Evolutionary conservation across 2,329 filamentous ascomycete genomes (phyloP).

Genomic region (Ceratocystis albifundus): DNA sequence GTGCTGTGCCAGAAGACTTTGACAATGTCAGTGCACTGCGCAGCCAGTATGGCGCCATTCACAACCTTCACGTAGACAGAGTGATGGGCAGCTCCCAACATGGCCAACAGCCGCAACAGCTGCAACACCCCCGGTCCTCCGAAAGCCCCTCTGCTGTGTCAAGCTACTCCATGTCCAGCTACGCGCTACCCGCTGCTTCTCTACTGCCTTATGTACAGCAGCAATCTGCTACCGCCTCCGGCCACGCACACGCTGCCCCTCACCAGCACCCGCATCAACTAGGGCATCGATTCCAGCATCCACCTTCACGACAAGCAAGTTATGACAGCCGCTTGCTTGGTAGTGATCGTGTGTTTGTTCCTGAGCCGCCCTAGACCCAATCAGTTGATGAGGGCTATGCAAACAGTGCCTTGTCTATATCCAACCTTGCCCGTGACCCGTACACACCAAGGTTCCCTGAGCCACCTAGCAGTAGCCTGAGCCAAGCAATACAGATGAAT

Average conservation of each 20-base stretch:
- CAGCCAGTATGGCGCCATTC: slow-evolving; percentile 52
- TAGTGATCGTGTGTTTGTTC: not conserved
- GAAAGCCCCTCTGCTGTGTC: slow-evolving; percentile 24
- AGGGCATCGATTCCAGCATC: not conserved
- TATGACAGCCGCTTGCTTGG: not conserved
- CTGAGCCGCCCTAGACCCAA: not conserved
- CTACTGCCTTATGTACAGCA: not conserved
- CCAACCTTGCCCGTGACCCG: not conserved
- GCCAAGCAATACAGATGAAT: not conserved
- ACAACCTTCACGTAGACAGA: slow-evolving; percentile 4
- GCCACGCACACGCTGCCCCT: not conserved
- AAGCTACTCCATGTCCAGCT: slow-evolving; percentile 43
- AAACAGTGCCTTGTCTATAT: not conserved
- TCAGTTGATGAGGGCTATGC: not conserved
- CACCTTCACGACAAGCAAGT: not conserved
- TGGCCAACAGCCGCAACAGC: slow-evolving; percentile 1
- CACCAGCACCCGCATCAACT: not conserved
- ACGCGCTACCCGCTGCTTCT: slow-evolving; percentile 46
- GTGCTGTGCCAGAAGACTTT: slow-evolving; percentile 58
- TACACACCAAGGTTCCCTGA: not conserved
- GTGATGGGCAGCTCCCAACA: slow-evolving; percentile 31
- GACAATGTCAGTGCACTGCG: slow-evolving; percentile 59
- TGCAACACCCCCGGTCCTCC: slow-evolving; percentile 18
- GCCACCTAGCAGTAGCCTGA: not conserved
- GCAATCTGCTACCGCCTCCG: not conserved